Evolutionary conservation across 2,329 filamentous ascomycete genomes (phyloP).

Genomic region (Lecanicillium sp.): DNA sequence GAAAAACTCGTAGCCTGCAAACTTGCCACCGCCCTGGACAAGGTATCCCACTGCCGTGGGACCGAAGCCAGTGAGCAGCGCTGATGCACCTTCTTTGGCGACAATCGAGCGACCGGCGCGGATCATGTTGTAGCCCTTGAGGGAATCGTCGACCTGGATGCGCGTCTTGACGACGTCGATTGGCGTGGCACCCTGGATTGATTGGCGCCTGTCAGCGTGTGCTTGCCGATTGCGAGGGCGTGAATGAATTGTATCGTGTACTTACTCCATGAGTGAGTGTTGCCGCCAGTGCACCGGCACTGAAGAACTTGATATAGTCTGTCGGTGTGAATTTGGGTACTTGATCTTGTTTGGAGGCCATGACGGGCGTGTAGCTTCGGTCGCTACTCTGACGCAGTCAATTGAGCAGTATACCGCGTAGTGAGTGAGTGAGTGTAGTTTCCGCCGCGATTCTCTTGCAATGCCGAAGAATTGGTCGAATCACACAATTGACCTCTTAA

Average conservation of each 20-base stretch:
- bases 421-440: no score
- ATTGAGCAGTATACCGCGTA: no score
- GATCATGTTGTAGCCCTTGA: slow-evolving; percentile 79
- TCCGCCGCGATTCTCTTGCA: no score
- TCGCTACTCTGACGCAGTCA: background rate
- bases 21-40: slow-evolving; percentile 84
- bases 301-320: slow-evolving; percentile 46
- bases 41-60: slow-evolving; percentile 83
- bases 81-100: slow-evolving; percentile 67
- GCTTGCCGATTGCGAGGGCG: background rate
- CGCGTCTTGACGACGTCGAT: slow-evolving; percentile 77
- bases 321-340: slow-evolving; percentile 30
- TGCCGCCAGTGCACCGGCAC: slow-evolving; percentile 42
- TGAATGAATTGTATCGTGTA: background rate
- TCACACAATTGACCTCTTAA: no score
- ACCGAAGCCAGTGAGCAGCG: slow-evolving; percentile 74
- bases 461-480: no score
- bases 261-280: slow-evolving; percentile 43
- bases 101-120: slow-evolving; percentile 72
- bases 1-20: slow-evolving; percentile 90
- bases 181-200: slow-evolving; percentile 40
- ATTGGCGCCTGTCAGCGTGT: background rate
- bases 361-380: slow-evolving; percentile 6
- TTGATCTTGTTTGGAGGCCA: slow-evolving; percentile 19
- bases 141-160: slow-evolving; percentile 79